Evolutionary conservation across 345 rosid species (phyloP).

Genomic region (Citrus unshiu): DNA sequence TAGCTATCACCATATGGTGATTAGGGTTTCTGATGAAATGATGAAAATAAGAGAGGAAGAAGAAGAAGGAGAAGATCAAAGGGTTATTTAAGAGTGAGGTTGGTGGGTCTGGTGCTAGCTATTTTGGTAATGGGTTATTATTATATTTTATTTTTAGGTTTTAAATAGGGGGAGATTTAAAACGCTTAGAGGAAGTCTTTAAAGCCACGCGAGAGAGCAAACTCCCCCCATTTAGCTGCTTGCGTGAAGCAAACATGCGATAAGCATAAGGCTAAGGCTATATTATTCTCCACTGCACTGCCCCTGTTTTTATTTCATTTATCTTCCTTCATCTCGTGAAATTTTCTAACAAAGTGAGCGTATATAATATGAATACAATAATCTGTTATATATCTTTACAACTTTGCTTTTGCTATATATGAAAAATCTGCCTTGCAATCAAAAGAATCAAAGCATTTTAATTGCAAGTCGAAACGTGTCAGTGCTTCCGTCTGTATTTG

Average conservation of each 20-base stretch:
- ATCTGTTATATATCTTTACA: neutral
- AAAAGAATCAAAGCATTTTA: neutral
- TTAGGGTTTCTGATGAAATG: neutral
- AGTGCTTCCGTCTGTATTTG: conserved; percentile 26
- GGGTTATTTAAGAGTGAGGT: conserved; percentile 34
- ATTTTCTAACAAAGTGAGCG: neutral
- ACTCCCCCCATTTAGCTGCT: conserved; percentile 57
- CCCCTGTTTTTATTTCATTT: neutral
- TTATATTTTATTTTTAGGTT: neutral
- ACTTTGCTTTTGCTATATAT: conserved; percentile 13
- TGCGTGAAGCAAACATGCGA: conserved; percentile 99
- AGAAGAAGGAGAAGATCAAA: conserved; percentile 4
- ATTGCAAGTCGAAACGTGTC: conserved; percentile 38
- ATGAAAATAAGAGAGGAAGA: conserved; percentile 5
- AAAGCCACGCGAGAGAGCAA: conserved; percentile 96
- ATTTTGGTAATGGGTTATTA: conserved; percentile 4
- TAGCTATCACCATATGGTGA: neutral
- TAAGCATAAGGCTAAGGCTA: conserved; percentile 29
- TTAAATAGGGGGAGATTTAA: conserved; percentile 25
- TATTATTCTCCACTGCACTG: conserved; percentile 41
- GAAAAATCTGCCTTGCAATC: conserved; percentile 14
- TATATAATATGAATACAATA: neutral
- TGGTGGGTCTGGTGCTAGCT: conserved; percentile 23
- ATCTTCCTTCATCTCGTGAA: conserved; percentile 39
- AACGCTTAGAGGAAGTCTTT: conserved; percentile 56